Percentiles rank a stretch among this genome's conserved stretches.
phyloP scores from a whole-genome alignment of 805 yeast species.

The Candida sonorensis region DNA sequence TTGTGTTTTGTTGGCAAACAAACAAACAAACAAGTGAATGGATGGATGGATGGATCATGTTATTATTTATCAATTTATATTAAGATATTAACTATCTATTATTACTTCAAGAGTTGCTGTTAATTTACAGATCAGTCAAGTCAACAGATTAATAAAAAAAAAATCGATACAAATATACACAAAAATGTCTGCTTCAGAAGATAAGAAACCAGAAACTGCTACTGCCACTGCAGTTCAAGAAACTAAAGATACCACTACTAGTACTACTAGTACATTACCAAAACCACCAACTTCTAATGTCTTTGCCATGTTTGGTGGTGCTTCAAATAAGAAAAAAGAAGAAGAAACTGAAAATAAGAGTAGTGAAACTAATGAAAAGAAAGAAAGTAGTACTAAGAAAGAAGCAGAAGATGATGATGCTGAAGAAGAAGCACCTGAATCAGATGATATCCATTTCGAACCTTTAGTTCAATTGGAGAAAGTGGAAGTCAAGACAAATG shows the following conservation, averaged over 20 bases:
- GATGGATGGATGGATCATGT: too few relatives aligned
- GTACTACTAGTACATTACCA: constrained; percentile 26
- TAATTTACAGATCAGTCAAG: too few relatives aligned
- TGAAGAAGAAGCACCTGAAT: constrained; percentile 59
- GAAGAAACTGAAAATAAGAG: constrained; percentile 3
- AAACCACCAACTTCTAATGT: constrained; percentile 75
- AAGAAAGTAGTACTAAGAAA: constrained; percentile 30
- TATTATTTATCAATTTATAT: too few relatives aligned
- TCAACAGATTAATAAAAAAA: too few relatives aligned
- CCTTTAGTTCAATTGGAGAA: constrained; percentile 92
- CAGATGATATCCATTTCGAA: constrained; percentile 88
- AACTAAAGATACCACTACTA: constrained; percentile 22
- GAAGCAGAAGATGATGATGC: constrained; percentile 29
- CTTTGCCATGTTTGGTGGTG: constrained; percentile 94
- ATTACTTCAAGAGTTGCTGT: too few relatives aligned
- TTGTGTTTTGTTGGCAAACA: too few relatives aligned
- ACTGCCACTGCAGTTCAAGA: constrained; percentile 9
- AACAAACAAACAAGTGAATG: too few relatives aligned
- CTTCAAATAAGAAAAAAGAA: constrained; percentile 52
- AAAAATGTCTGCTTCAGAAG: constrained; percentile 9
- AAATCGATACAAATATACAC: too few relatives aligned
- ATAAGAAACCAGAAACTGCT: constrained; percentile 1
- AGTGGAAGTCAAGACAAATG: constrained; percentile 94
- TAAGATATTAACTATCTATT: too few relatives aligned
- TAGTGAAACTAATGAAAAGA: constrained; percentile 29